Percentiles rank a stretch among this genome's conserved stretches.
Conservation (phyloP, 129 eudicot species). For the Dittrichia graveolens region DNA sequence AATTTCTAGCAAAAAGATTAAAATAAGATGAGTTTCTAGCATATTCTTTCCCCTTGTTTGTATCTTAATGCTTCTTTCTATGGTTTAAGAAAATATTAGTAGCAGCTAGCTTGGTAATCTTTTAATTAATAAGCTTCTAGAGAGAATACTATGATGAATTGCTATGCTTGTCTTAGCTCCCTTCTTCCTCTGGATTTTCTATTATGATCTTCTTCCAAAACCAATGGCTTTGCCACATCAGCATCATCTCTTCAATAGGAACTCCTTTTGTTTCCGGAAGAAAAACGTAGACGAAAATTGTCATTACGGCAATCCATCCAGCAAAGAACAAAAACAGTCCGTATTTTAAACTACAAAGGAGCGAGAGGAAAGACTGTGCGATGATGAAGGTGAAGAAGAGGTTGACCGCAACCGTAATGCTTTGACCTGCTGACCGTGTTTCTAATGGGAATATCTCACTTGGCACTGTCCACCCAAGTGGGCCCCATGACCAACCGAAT, state of each 20-base stretch:
- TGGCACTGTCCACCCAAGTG: conserved; percentile 91
- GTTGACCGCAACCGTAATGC: conserved; percentile 82
- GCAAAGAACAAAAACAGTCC: conserved; percentile 86
- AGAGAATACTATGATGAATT: conserved; percentile 19
- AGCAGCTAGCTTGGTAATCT: background rate
- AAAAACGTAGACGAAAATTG: conserved; percentile 69
- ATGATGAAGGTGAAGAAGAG: conserved; percentile 78
- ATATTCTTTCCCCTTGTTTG: no score
- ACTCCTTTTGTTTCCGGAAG: conserved; percentile 95
- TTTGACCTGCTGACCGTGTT: conserved; percentile 89
- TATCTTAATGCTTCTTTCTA: no score
- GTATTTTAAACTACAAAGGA: conserved; percentile 74
- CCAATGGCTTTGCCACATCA: conserved; percentile 88
- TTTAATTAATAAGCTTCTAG: background rate
- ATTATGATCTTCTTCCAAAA: conserved; percentile 82
- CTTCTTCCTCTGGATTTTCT: conserved; percentile 25
- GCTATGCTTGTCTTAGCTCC: conserved; percentile 21
- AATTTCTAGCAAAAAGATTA: no score
- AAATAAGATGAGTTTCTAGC: no score
- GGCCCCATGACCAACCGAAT: conserved; percentile 94
- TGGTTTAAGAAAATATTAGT: no score
- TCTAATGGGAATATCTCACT: conserved; percentile 92
- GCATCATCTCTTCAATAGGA: conserved; percentile 91
- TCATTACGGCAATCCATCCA: conserved; percentile 79
- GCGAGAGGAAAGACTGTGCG: conserved; percentile 70